Evolutionary conservation across 2,329 filamentous ascomycete genomes (phyloP), one percentile per base, ranked within the genome.

Genomic region (Pseudocercospora musae): DNA sequence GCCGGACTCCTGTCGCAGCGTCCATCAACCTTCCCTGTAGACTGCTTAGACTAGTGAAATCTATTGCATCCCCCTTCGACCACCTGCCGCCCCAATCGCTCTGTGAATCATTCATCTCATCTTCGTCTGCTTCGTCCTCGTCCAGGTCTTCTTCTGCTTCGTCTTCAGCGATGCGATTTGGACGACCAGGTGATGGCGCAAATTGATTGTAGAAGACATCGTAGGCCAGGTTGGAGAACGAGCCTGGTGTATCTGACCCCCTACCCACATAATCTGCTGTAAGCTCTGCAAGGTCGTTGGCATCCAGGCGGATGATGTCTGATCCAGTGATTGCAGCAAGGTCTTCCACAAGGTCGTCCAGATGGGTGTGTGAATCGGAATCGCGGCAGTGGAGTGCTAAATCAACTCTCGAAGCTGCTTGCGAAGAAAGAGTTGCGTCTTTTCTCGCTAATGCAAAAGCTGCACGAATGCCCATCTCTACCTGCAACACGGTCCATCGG

Each of bases 261-360:
- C 67, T 86, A 4, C 88, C 89, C 9, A 93, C 76, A 69, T 92
- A 91, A 48, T 85, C 82, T 2, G 88, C 89, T 0, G 88, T 82
- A 25, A 95, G 78, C 55, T 88, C 82, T 2, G 89, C 89, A 58
- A 96, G 77, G 70, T 89, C 88, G 65, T 87, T 84, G 0, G 90
- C 86, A 70, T 88, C 85, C 10, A 96, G 73, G 20, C 85, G 82
- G 31, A 95, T 77, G 2, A 94, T 71, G 67, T 94, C 87, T 2
- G 90, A 88, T 6, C 78, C 78, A 5, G 89, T 78, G 33, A 86
- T 81, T 11, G 78, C 78, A 0, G 89, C 89, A 48, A 89, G 78
- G 56, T 85, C 82, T 62, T 85, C 81, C 1, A 93, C 84, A n/a
- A 90, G 78, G 3, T 78, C 76, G 65, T 88, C 82, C 37, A 91